phyloP scores from a whole-genome alignment of 768 basidiomycete genomes.

The Calocera cornea region DNA sequence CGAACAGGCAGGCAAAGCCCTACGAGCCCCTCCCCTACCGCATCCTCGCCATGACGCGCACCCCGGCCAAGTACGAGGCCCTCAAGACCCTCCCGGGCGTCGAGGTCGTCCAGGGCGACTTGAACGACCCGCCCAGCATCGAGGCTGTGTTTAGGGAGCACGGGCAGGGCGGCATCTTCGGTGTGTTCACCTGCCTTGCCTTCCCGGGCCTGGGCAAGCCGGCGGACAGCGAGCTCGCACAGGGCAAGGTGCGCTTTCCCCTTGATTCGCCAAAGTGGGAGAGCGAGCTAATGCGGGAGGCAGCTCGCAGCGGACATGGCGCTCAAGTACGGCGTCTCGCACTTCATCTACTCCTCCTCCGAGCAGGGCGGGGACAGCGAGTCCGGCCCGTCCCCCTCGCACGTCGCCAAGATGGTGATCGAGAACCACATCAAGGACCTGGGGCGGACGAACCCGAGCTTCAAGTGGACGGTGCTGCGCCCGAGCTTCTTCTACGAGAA shows the following conservation, averaged over 20 bases:
- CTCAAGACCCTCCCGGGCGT: constrained; percentile 21
- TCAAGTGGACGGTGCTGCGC: constrained; percentile 26
- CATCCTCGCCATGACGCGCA: constrained; percentile 29
- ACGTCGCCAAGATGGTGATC: constrained; percentile 28
- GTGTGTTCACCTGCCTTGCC: constrained; percentile 29
- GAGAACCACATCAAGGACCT: constrained; percentile 27
- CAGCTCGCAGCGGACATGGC: constrained; percentile 29
- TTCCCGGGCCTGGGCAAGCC: constrained; percentile 32
- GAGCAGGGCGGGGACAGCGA: constrained; percentile 29
- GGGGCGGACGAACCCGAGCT: constrained; percentile 6
- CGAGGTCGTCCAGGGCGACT: constrained; percentile 26
- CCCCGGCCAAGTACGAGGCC: constrained; percentile 19
- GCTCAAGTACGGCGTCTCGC: constrained; percentile 26
- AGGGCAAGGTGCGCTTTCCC: constrained; percentile 27
- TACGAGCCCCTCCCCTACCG: constrained; percentile 18
- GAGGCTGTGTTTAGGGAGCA: constrained; percentile 28
- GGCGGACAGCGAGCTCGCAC: constrained; percentile 29
- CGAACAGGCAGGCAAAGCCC: constrained; percentile 2
- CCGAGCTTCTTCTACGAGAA: constrained; percentile 36
- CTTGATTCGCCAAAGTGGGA: background rate
- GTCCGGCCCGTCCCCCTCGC: constrained; percentile 22
- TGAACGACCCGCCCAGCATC: constrained; percentile 23
- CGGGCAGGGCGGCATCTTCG: constrained; percentile 25
- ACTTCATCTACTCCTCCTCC: constrained; percentile 28
- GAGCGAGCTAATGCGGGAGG: background rate